Conservation (phyloP, 257 asterid species). For the Echium plantagineum region DNA sequence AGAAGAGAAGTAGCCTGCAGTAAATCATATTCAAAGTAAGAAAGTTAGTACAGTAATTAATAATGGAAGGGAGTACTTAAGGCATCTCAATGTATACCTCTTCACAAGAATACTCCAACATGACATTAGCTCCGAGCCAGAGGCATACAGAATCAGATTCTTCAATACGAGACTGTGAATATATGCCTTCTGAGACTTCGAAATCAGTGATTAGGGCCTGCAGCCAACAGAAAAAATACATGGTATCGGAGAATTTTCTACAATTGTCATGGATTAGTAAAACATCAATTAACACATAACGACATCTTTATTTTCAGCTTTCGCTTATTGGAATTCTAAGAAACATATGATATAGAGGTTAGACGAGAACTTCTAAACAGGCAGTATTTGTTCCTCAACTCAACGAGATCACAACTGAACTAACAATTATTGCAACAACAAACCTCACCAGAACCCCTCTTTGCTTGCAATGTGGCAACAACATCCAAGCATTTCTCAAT, state of each 20-base stretch:
- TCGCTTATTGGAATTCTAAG: background rate
- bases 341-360: no score
- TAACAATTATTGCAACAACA: slow-evolving; percentile 22
- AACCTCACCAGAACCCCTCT: slow-evolving; percentile 82
- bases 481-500: slow-evolving; percentile 80
- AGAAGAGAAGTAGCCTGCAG: slow-evolving; percentile 72
- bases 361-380: background rate
- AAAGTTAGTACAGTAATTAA: background rate
- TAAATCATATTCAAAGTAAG: slow-evolving; percentile 13
- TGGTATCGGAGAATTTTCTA: background rate
- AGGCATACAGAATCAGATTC: slow-evolving; percentile 80
- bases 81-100: slow-evolving; percentile 39
- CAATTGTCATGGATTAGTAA: background rate
- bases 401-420: slow-evolving; percentile 1
- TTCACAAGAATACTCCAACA: slow-evolving; percentile 84
- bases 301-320: background rate
- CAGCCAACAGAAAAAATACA: slow-evolving; percentile 13
- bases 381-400: background rate
- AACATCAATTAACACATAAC: background rate
- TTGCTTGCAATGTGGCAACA: slow-evolving; percentile 70
- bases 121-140: slow-evolving; percentile 97
- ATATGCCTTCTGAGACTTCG: slow-evolving; percentile 95
- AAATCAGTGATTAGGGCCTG: slow-evolving; percentile 80
- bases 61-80: slow-evolving; percentile 4
- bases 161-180: slow-evolving; percentile 69